Percentiles rank a stretch among this genome's conserved stretches.
Evolutionary conservation across 1,284 basidiomycete species (phyloP).

Genomic region (Cronartium quercuum): DNA sequence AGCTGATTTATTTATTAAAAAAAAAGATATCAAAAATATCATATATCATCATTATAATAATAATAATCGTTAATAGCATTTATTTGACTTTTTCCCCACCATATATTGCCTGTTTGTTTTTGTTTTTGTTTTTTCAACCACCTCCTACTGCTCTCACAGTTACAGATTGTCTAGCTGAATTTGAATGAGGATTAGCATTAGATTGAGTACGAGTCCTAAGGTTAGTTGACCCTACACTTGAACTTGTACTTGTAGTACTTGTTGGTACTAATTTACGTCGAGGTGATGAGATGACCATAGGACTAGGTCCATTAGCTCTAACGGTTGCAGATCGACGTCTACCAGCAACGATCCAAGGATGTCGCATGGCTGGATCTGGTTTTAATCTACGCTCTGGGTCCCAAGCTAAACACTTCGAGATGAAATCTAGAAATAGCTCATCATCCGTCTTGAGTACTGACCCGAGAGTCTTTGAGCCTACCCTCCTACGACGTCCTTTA

Average conservation of each 20-base stretch:
- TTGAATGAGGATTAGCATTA: background rate
- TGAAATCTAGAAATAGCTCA: conserved; percentile 58
- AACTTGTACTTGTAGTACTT: background rate
- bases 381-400: conserved; percentile 94
- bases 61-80: no score
- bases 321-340: background rate
- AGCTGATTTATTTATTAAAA: background rate
- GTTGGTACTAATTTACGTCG: background rate
- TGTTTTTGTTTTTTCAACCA: no score
- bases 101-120: no score
- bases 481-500: conserved; percentile 84
- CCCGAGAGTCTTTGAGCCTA: conserved; percentile 79
- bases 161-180: background rate
- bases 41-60: no score
- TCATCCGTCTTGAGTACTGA: conserved; percentile 76
- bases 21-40: background rate
- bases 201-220: background rate
- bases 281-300: conserved; percentile 22
- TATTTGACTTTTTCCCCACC: no score
- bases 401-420: conserved; percentile 92
- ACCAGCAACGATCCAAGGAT: conserved; percentile 45
- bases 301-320: background rate
- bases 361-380: conserved; percentile 69
- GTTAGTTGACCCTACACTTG: background rate
- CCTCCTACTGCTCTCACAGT: background rate